Percentiles rank a stretch among this genome's conserved stretches.
Conservation (phyloP, 768 basidiomycete genomes). For the Russula vinacea region DNA sequence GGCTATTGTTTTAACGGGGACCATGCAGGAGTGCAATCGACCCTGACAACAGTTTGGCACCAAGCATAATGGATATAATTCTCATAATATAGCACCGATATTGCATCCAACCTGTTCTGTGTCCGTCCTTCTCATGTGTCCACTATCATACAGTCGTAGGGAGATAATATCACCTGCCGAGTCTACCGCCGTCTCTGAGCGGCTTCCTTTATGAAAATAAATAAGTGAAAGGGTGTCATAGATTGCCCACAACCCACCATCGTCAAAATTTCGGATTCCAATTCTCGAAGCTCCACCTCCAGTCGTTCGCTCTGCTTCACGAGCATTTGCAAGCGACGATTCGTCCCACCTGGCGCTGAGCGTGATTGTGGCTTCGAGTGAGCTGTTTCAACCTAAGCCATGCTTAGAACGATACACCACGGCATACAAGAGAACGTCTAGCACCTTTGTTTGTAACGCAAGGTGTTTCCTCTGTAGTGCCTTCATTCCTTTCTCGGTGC, state of each 20-base stretch:
- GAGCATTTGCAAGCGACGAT: conserved; percentile 60
- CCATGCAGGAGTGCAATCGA: not conserved
- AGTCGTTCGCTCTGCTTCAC: conserved; percentile 64
- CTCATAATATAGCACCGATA: not conserved
- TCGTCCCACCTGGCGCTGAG: conserved; percentile 48
- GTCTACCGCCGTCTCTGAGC: conserved; percentile 26
- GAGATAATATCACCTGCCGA: not conserved
- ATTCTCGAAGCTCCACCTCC: conserved; percentile 55
- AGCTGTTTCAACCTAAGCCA: conserved; percentile 50
- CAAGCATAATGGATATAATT: not conserved
- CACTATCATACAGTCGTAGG: not conserved
- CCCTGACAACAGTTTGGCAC: not conserved
- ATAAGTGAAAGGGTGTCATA: not conserved
- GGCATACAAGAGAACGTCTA: conserved; percentile 7
- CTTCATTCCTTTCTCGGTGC: conserved; percentile 65
- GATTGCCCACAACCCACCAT: conserved; percentile 42
- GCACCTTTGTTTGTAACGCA: conserved; percentile 61
- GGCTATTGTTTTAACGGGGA: not conserved
- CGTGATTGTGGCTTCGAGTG: conserved; percentile 43
- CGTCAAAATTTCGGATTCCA: conserved; percentile 61
- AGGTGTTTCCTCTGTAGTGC: conserved; percentile 60
- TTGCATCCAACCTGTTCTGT: not conserved
- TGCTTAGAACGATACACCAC: not conserved
- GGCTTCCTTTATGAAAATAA: conserved; percentile 23
- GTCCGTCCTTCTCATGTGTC: not conserved